These are phyloP conservation scores for Pecoramyces ruminantium DNA, from an alignment of 192 early-diverging fungal species.

Conservation along the genomic window DNA sequence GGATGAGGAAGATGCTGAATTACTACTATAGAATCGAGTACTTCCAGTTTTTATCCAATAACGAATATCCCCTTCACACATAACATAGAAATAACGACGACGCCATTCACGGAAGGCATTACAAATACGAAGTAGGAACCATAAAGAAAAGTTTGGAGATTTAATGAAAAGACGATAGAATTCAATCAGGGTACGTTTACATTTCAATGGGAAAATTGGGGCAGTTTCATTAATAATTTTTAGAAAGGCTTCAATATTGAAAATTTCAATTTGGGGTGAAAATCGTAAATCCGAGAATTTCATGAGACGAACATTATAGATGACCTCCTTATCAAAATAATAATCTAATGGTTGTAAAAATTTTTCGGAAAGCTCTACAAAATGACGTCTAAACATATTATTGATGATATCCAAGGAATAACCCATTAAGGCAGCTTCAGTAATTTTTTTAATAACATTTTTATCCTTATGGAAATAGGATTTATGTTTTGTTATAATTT, in stretches of 20 bases:
- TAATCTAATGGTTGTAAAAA: slow-evolving; percentile 90
- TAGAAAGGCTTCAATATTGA: slow-evolving; percentile 61
- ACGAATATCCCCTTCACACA: slow-evolving; percentile 35
- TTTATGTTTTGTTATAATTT: slow-evolving; percentile 52
- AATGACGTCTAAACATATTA: slow-evolving; percentile 81
- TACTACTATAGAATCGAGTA: background rate
- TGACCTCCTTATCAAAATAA: slow-evolving; percentile 77
- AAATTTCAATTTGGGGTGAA: slow-evolving; percentile 54
- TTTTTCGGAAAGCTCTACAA: slow-evolving; percentile 80
- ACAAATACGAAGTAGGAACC: slow-evolving; percentile 67
- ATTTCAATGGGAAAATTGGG: slow-evolving; percentile 26
- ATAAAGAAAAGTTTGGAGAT: slow-evolving; percentile 90
- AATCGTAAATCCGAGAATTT: slow-evolving; percentile 19
- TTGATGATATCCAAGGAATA: slow-evolving; percentile 60
- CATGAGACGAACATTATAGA: slow-evolving; percentile 28
- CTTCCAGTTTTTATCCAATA: slow-evolving; percentile 15
- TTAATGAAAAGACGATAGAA: slow-evolving; percentile 79
- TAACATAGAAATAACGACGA: slow-evolving; percentile 50
- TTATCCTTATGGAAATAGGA: slow-evolving; percentile 68
- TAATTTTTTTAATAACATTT: slow-evolving; percentile 55
- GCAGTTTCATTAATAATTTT: slow-evolving; percentile 31
- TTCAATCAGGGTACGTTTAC: slow-evolving; percentile 42
- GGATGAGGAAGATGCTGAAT: too few species aligned
- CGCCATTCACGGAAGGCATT: slow-evolving; percentile 69
- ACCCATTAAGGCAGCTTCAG: slow-evolving; percentile 52